Evolutionary conservation across 331 rosid genomes (phyloP), one percentile per base, ranked within the genome.

Genomic region (Ulmus americana): DNA sequence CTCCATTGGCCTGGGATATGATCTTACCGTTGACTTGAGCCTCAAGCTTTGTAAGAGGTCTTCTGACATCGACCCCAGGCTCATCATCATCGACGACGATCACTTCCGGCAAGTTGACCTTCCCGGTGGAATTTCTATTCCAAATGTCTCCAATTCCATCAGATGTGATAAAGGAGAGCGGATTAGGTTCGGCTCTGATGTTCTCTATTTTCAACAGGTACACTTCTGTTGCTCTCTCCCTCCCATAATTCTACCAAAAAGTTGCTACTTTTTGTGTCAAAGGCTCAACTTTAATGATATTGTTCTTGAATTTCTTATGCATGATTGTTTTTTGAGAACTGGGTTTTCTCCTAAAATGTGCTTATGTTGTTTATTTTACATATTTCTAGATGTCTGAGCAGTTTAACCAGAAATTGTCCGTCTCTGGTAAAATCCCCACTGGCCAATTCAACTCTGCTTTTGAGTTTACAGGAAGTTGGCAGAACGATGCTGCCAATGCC

Each of bases 161-260:
- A 86, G 83, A 13, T 90, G 91, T 42, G 91, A 86, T 54, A 84
- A 86, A 76, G 97, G 97, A 22, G 97, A 90, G 38, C 95, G 90
- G 65, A 70, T 77, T 81, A 72, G 97, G 64, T 72, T 84, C 46
- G 81, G 77, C 75, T 83, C 90, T 20, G 97, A 87, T 68, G 84
- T 87, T 39, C 84, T 85, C 70, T 76, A 92, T 56, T 90, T 90
- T 74, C 90, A 87, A 69, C 91, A 86, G 95, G 95, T 85, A 67
- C 1, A 28, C 35, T 28, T 28, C 35, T 28, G 2, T 28, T 3
- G 4, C 35, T 28, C 35, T 18, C 10, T 15, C 59, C 4, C 9
- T 5, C 14, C 35, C 35, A 28, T 28, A 28, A 28, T 28, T 28
- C 35, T 28, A 28, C 35, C 35, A 28, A 28, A 28, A 28, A 28